These are phyloP conservation scores for Dipodascopsis uninucleata DNA, from an alignment of 805 yeast genomes.

Conservation along the genomic window DNA sequence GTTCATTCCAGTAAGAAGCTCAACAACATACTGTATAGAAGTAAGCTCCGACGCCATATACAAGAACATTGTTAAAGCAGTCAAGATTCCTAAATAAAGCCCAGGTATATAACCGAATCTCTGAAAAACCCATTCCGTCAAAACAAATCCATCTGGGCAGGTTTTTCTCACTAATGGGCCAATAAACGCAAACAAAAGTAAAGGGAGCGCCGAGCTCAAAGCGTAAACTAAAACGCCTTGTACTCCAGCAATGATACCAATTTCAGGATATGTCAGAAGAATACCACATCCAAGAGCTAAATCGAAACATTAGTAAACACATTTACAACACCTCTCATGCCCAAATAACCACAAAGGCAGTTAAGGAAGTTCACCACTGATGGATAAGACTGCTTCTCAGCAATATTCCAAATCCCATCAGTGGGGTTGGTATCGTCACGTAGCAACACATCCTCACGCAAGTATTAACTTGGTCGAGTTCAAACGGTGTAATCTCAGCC, in stretches of 20 bases:
- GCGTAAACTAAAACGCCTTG: conserved; percentile 85
- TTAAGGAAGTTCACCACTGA: too few relatives aligned
- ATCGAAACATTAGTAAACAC: conserved; percentile 12
- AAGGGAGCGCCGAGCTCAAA: conserved; percentile 75
- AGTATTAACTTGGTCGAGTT: conserved; percentile 79
- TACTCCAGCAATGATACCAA: conserved; percentile 79
- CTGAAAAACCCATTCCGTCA: conserved; percentile 91
- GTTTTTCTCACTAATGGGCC: conserved; percentile 76
- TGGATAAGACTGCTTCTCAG: too few relatives aligned
- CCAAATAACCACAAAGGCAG: too few relatives aligned
- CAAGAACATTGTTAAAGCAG: conserved; percentile 77
- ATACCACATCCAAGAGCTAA: conserved; percentile 87
- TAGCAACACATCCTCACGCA: conserved; percentile 62
- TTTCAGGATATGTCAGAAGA: conserved; percentile 77
- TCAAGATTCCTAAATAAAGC: conserved; percentile 71
- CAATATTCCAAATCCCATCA: too few relatives aligned
- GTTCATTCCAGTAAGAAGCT: conserved; percentile 70
- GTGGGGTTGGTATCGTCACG: too few relatives aligned
- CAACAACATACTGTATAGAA: conserved; percentile 72
- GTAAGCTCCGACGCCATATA: conserved; percentile 85
- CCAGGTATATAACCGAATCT: conserved; percentile 73
- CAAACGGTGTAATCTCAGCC: conserved; percentile 76
- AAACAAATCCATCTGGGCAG: conserved; percentile 86
- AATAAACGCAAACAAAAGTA: conserved; percentile 72
- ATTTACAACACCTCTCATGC: too few relatives aligned